Percentiles rank a stretch among this genome's conserved stretches.
phyloP scores from a whole-genome alignment of 495 filamentous ascomycete species.

The Wilcoxina mikolae region DNA sequence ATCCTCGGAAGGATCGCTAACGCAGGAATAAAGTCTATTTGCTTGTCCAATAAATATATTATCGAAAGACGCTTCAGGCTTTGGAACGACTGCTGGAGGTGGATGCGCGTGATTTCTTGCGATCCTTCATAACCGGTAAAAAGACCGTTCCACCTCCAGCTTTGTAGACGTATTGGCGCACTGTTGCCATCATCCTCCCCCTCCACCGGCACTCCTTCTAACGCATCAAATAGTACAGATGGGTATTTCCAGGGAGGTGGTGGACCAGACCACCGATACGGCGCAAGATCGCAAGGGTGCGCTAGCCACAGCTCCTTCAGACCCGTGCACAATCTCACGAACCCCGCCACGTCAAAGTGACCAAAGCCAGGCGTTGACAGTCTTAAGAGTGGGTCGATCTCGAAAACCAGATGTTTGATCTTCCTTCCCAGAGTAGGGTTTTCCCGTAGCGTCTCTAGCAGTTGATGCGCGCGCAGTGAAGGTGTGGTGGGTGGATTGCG shows the following conservation, averaged over 20 bases:
- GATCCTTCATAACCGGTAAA: not conserved
- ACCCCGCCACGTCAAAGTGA: constrained; percentile 15
- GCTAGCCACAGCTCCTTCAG: constrained; percentile 10
- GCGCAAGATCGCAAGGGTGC: constrained; percentile 6
- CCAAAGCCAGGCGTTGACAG: not conserved
- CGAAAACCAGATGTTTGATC: constrained; percentile 11
- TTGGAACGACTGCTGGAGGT: not conserved
- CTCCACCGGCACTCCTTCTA: not conserved
- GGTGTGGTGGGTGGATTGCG: constrained; percentile 10
- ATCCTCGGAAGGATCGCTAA: not conserved
- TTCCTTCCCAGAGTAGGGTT: constrained; percentile 11
- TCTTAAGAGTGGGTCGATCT: constrained; percentile 17
- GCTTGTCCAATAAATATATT: not conserved
- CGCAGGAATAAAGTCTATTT: not conserved
- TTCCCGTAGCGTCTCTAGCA: constrained; percentile 4
- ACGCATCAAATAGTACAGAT: not conserved
- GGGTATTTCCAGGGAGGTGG: not conserved
- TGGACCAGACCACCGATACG: not conserved
- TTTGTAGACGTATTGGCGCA: not conserved
- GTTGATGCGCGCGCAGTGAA: constrained; percentile 7
- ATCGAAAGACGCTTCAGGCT: not conserved
- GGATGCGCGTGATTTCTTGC: not conserved
- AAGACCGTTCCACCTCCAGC: constrained; percentile 2
- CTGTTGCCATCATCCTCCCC: not conserved
- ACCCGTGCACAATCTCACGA: constrained; percentile 6